Conservation (phyloP, 495 filamentous ascomycete species). For the Penicillium malachiteum region DNA sequence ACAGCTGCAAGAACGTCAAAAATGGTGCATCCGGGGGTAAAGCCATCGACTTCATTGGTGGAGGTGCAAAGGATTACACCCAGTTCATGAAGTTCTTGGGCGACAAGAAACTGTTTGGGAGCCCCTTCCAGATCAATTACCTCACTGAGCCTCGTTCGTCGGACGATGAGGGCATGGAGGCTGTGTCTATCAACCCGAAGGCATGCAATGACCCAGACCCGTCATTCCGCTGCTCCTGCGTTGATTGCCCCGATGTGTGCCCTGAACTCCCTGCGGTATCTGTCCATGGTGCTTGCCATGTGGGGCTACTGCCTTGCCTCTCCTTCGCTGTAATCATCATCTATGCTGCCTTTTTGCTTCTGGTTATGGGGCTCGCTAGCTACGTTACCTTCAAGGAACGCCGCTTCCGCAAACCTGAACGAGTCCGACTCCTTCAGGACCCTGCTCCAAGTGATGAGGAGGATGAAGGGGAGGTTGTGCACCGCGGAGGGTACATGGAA, state of each 20-base stretch:
- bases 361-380: slow-evolving; percentile 64
- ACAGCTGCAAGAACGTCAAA: slow-evolving; percentile 98
- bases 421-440: slow-evolving; percentile 82
- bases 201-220: slow-evolving; percentile 86
- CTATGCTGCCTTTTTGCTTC: slow-evolving; percentile 72
- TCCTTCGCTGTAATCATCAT: slow-evolving; percentile 88
- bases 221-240: slow-evolving; percentile 83
- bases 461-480: slow-evolving; percentile 73
- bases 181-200: slow-evolving; percentile 66
- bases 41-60: slow-evolving; percentile 93
- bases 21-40: slow-evolving; percentile 89
- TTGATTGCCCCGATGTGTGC: slow-evolving; percentile 86
- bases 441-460: slow-evolving; percentile 83
- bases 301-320: slow-evolving; percentile 83
- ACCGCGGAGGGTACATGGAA: slow-evolving; percentile 67
- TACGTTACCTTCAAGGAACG: slow-evolving; percentile 74
- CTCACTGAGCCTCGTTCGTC: slow-evolving; percentile 53
- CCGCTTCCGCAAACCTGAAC: slow-evolving; percentile 70
- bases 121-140: slow-evolving; percentile 97
- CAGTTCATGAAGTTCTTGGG: slow-evolving; percentile 89
- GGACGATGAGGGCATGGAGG: slow-evolving; percentile 60
- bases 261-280: slow-evolving; percentile 73
- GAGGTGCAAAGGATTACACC: slow-evolving; percentile 86
- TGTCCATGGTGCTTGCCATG: slow-evolving; percentile 67
- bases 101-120: slow-evolving; percentile 81